phyloP scores from a whole-genome alignment of 1,139 yeast species.

The Hansenula lynferdii region DNA sequence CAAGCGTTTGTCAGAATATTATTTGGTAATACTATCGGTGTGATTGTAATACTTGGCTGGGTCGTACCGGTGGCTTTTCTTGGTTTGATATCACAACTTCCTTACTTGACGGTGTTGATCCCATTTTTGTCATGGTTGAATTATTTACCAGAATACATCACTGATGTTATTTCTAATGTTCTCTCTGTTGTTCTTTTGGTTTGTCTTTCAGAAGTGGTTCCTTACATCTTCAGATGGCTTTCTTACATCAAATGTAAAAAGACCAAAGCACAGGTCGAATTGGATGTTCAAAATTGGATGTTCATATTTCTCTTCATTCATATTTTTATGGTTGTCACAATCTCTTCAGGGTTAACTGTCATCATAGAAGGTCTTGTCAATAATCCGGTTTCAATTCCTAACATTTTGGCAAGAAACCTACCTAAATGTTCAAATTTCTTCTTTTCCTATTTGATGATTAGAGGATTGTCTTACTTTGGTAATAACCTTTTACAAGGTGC shows the following conservation, averaged over 20 bases:
- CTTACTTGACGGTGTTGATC: slow-evolving; percentile 47
- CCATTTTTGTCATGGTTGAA: slow-evolving; percentile 52
- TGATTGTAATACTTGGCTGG: slow-evolving; percentile 51
- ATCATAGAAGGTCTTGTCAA: slow-evolving; percentile 60
- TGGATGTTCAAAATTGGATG: slow-evolving; percentile 63
- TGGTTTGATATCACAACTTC: slow-evolving; percentile 62
- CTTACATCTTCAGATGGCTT: slow-evolving; percentile 44
- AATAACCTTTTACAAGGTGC: slow-evolving; percentile 55
- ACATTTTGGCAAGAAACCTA: slow-evolving; percentile 63
- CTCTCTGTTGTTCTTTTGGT: slow-evolving; percentile 60
- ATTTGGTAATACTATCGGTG: slow-evolving; percentile 37
- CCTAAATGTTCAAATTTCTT: slow-evolving; percentile 84
- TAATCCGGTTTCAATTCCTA: slow-evolving; percentile 69
- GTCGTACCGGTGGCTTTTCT: slow-evolving; percentile 70
- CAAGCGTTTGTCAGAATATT: slow-evolving; percentile 33
- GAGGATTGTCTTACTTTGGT: slow-evolving; percentile 73
- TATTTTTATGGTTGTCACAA: slow-evolving; percentile 76
- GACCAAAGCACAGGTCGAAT: slow-evolving; percentile 53
- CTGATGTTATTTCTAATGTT: slow-evolving; percentile 50
- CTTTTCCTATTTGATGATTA: slow-evolving; percentile 64
- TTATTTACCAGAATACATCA: slow-evolving; percentile 45
- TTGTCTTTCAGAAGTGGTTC: slow-evolving; percentile 50
- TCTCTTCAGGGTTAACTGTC: slow-evolving; percentile 74
- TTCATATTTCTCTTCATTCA: slow-evolving; percentile 73
- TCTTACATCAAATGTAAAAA: slow-evolving; percentile 45